These are phyloP conservation scores for Cubamyces lactineus DNA, from an alignment of 768 basidiomycete genomes.

Conservation along the genomic window DNA sequence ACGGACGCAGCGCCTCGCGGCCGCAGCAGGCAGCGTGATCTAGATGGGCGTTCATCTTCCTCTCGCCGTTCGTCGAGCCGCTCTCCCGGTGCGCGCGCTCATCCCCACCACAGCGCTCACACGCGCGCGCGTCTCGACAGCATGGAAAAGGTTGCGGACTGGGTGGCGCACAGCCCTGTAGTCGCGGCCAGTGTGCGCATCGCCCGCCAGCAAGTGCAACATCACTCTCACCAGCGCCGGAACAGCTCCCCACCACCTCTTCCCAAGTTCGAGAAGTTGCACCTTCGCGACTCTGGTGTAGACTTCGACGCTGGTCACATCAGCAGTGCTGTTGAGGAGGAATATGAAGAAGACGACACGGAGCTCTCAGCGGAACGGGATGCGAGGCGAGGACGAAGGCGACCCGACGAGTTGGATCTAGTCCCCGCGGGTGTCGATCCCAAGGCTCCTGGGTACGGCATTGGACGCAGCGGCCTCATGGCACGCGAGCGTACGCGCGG, in stretches of 20 bases:
- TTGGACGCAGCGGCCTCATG: slow-evolving; percentile 66
- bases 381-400: slow-evolving; percentile 52
- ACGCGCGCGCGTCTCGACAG: slow-evolving; percentile 35
- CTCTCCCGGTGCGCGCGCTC: slow-evolving; percentile 26
- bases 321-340: slow-evolving; percentile 16
- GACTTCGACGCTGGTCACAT: slow-evolving; percentile 15
- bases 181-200: slow-evolving; percentile 27
- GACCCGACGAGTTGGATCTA: slow-evolving; percentile 57
- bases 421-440: slow-evolving; percentile 31
- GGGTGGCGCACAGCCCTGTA: slow-evolving; percentile 44
- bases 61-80: slow-evolving; percentile 31
- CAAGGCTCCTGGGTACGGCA: slow-evolving; percentile 64
- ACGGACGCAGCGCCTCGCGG: slow-evolving; percentile 27
- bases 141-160: slow-evolving; percentile 51
- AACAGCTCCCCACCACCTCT: slow-evolving; percentile 60
- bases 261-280: slow-evolving; percentile 26
- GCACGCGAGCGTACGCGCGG: slow-evolving; percentile 41
- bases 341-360: slow-evolving; percentile 23
- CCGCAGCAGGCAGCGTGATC: slow-evolving; percentile 30
- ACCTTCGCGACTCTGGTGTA: slow-evolving; percentile 38
- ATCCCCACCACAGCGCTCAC: slow-evolving; percentile 16
- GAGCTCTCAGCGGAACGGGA: background rate
- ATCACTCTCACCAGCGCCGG: slow-evolving; percentile 40
- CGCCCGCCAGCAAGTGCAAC: slow-evolving; percentile 43
- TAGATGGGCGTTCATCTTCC: slow-evolving; percentile 30